phyloP scores from a whole-genome alignment of 176 grass and related monocot species.

The Puccinellia tenuiflora region DNA sequence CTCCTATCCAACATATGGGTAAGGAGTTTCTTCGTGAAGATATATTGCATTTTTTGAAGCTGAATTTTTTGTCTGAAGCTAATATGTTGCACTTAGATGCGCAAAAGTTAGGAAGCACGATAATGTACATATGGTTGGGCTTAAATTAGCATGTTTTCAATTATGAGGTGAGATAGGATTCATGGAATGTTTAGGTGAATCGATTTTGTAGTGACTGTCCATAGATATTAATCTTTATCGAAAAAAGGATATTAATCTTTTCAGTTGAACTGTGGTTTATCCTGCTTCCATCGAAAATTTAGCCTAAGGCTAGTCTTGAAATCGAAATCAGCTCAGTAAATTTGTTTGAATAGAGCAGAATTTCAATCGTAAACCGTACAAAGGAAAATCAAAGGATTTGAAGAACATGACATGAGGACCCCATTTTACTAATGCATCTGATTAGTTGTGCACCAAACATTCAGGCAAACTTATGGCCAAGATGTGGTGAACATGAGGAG shows the following conservation, averaged over 20 bases:
- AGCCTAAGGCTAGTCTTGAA: not conserved
- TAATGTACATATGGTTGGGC: not conserved
- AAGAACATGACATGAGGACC: not conserved
- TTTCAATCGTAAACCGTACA: not conserved
- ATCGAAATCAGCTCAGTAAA: not conserved
- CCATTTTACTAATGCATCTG: not conserved
- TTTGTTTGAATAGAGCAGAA: not conserved
- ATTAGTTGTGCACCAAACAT: not conserved
- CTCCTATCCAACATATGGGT: slow-evolving; percentile 61
- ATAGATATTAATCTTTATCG: not conserved
- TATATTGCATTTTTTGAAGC: not conserved
- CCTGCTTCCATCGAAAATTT: not conserved
- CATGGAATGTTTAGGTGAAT: not conserved
- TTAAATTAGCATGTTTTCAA: not conserved
- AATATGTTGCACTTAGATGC: not conserved
- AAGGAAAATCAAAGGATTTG: not conserved
- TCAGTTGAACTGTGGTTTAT: not conserved
- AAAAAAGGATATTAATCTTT: not conserved
- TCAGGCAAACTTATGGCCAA: not conserved
- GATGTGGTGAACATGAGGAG: not conserved
- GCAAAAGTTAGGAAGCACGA: slow-evolving; percentile 9
- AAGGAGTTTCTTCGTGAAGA: slow-evolving; percentile 27
- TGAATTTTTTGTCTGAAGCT: no score
- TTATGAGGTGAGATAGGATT: not conserved
- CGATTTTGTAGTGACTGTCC: not conserved